Conservation (phyloP, 768 basidiomycete species). For the Sutorius australiensis region DNA sequence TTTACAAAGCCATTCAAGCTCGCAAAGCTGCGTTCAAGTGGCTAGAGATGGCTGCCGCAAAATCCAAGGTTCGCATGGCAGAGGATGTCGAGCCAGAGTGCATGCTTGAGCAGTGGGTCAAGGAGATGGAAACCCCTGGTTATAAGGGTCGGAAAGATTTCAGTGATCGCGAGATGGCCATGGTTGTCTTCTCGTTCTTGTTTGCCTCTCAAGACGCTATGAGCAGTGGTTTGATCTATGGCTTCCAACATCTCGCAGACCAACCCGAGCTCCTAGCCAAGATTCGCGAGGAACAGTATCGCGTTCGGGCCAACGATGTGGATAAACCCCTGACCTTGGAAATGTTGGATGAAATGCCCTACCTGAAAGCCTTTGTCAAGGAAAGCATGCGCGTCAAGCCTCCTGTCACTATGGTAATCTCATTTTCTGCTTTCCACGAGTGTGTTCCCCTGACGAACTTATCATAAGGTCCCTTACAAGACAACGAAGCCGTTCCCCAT, state of each 20-base stretch:
- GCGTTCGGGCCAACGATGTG: conserved; percentile 73
- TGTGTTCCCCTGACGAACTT: conserved; percentile 8
- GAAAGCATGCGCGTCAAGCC: conserved; percentile 90
- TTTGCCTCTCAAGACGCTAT: conserved; percentile 98
- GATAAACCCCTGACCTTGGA: conserved; percentile 80
- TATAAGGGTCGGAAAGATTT: conserved; percentile 82
- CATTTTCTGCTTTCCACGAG: conserved; percentile 1
- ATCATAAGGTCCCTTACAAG: conserved; percentile 82
- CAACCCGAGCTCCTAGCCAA: conserved; percentile 85
- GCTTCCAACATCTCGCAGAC: conserved; percentile 95
- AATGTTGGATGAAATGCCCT: conserved; percentile 88
- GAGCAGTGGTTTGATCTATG: conserved; percentile 94
- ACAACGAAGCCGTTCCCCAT: conserved; percentile 90
- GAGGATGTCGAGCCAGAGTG: conserved; percentile 78
- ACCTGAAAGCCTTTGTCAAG: conserved; percentile 88
- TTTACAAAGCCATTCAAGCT: conserved; percentile 89
- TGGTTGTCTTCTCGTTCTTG: conserved; percentile 95
- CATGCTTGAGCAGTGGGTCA: conserved; percentile 91
- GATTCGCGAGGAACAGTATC: conserved; percentile 86
- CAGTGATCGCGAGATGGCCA: conserved; percentile 91
- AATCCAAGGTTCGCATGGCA: conserved; percentile 80
- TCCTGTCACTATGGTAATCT: conserved; percentile 87
- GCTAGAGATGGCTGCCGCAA: conserved; percentile 73
- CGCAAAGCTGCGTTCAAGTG: conserved; percentile 81
- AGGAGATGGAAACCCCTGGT: conserved; percentile 58